These are phyloP conservation scores for Guillardia theta DNA, from an alignment of 78 protist genomes.

Conservation along the genomic window DNA sequence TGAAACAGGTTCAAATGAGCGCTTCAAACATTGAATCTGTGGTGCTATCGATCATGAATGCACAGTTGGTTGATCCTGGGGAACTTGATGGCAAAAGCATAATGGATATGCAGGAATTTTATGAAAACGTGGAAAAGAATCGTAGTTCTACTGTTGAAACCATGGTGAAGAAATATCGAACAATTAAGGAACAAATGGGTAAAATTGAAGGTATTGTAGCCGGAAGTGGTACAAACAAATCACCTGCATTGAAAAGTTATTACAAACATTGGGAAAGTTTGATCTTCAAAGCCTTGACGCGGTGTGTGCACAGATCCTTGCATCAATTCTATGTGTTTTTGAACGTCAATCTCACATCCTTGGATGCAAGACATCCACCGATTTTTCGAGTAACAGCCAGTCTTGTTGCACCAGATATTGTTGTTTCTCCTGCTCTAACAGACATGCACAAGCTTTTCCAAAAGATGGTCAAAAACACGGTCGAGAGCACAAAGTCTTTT, in stretches of 20 bases:
- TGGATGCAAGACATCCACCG: background rate
- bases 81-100: background rate
- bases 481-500: conserved; percentile 61
- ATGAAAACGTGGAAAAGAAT: conserved; percentile 33
- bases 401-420: conserved; percentile 41
- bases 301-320: background rate
- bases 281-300: conserved; percentile 48
- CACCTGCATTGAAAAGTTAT: conserved; percentile 58
- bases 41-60: conserved; percentile 40
- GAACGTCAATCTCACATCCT: background rate
- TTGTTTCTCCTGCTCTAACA: conserved; percentile 48
- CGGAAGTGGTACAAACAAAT: conserved; percentile 41
- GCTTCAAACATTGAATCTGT: conserved; percentile 45
- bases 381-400: conserved; percentile 63
- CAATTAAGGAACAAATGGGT: conserved; percentile 57
- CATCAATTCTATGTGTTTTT: background rate
- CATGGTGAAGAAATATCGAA: conserved; percentile 50
- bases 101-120: conserved; percentile 52
- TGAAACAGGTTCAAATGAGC: conserved; percentile 67
- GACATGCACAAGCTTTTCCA: conserved; percentile 60
- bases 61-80: conserved; percentile 43
- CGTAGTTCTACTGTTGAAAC: background rate
- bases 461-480: conserved; percentile 38
- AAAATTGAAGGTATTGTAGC: conserved; percentile 68
- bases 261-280: conserved; percentile 75